phyloP scores from a whole-genome alignment of 805 yeast genomes.

The Spathaspora arborariae region DNA sequence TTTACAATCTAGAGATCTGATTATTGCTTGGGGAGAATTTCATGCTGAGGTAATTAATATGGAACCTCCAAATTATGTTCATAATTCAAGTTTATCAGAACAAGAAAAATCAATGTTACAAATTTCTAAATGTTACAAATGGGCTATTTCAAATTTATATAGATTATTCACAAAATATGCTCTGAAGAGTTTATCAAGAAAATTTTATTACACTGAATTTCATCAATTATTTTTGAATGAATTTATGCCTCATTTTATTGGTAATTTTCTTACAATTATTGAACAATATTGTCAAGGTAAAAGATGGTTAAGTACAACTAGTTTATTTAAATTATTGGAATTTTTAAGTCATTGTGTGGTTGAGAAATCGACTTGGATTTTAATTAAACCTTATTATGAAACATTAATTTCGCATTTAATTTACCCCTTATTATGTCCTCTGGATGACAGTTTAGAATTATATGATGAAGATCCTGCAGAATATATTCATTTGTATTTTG shows the following conservation, averaged over 20 bases:
- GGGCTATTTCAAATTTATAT: slow-evolving; percentile 79
- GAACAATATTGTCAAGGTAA: slow-evolving; percentile 66
- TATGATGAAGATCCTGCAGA: slow-evolving; percentile 89
- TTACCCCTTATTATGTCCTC: slow-evolving; percentile 71
- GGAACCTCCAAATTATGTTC: slow-evolving; percentile 51
- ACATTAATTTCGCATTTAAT: slow-evolving; percentile 67
- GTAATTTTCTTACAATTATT: slow-evolving; percentile 59
- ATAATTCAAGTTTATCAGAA: slow-evolving; percentile 45
- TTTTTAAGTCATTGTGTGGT: slow-evolving; percentile 55
- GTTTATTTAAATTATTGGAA: slow-evolving; percentile 56
- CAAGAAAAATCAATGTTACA: slow-evolving; percentile 54
- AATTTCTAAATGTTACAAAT: slow-evolving; percentile 64
- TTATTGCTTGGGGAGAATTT: slow-evolving; percentile 68
- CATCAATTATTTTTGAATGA: slow-evolving; percentile 48
- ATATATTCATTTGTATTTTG: slow-evolving; percentile 69
- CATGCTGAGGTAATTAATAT: slow-evolving; percentile 65
- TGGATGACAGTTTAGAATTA: slow-evolving; percentile 60
- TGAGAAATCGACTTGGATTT: slow-evolving; percentile 56
- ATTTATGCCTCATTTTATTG: slow-evolving; percentile 71
- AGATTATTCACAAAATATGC: slow-evolving; percentile 73
- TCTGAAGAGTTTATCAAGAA: slow-evolving; percentile 39
- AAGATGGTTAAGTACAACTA: slow-evolving; percentile 67
- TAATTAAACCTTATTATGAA: slow-evolving; percentile 62
- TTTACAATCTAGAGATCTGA: slow-evolving; percentile 48
- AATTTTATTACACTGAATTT: slow-evolving; percentile 60